Conservation (phyloP, 2,329 filamentous ascomycete genomes). For the Penicillium sp. region DNA sequence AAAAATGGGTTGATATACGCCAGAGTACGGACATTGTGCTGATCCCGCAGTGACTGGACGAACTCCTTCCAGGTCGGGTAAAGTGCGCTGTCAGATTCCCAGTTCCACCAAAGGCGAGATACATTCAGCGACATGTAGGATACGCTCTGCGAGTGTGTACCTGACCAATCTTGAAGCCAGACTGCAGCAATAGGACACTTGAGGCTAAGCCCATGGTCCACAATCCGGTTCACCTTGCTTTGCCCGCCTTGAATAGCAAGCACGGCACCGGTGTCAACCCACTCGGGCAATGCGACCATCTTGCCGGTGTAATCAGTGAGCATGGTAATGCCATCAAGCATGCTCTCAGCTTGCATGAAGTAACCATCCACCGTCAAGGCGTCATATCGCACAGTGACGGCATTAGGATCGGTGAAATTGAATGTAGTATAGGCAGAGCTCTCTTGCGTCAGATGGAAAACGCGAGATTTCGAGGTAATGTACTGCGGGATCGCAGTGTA, state of each 20-base stretch:
- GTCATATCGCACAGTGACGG: constrained; percentile 18
- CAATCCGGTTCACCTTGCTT: constrained; percentile 28
- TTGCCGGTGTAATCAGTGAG: constrained; percentile 29
- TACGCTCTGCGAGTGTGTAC: constrained; percentile 28
- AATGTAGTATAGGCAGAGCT: constrained; percentile 29
- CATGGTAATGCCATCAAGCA: constrained; percentile 27
- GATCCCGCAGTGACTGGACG: constrained; percentile 26
- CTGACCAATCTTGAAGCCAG: constrained; percentile 34
- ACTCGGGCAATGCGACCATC: constrained; percentile 27
- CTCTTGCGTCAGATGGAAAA: constrained; percentile 25
- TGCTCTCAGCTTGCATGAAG: constrained; percentile 20
- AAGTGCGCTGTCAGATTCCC: constrained; percentile 29
- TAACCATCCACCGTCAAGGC: constrained; percentile 13
- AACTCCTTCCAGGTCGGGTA: constrained; percentile 32
- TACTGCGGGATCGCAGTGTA: constrained; percentile 30
- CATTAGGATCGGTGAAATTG: constrained; percentile 19
- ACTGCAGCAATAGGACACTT: constrained; percentile 29
- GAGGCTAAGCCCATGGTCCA: constrained; percentile 24
- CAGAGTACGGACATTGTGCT: constrained; percentile 26
- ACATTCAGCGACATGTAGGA: constrained; percentile 28
- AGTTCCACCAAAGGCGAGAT: constrained; percentile 35
- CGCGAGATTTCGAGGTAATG: constrained; percentile 24
- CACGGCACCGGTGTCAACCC: constrained; percentile 27
- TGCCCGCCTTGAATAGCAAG: constrained; percentile 34
- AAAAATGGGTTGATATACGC: constrained; percentile 32